phyloP scores from a whole-genome alignment of 192 early-diverging fungal genomes.

The Podila epigama region DNA sequence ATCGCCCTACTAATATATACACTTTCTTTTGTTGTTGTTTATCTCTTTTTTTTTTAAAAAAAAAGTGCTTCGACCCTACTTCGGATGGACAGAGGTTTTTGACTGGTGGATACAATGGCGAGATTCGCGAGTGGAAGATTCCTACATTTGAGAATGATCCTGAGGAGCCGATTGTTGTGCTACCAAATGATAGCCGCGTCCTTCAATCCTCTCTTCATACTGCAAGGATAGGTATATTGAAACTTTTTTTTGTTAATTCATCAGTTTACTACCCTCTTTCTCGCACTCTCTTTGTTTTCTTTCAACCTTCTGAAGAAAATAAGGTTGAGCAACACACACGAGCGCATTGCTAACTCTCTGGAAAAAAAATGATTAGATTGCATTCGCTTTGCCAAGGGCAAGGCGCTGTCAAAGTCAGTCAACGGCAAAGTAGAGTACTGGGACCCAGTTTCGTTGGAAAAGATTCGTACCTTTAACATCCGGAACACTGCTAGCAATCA shows the following conservation, averaged over 20 bases:
- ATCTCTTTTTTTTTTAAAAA: neutral
- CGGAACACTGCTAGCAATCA: slow-evolving; percentile 50
- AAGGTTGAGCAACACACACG: too few species aligned
- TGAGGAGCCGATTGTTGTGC: slow-evolving; percentile 26
- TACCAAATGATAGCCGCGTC: slow-evolving; percentile 29
- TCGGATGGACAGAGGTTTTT: slow-evolving; percentile 60
- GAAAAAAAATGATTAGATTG: slow-evolving; percentile 75
- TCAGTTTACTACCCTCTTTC: neutral
- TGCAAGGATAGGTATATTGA: slow-evolving; percentile 40
- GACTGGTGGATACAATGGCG: slow-evolving; percentile 53
- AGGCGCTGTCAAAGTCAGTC: slow-evolving; percentile 73
- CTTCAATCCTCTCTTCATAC: slow-evolving; percentile 37
- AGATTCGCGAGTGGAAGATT: slow-evolving; percentile 48
- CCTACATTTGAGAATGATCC: slow-evolving; percentile 20
- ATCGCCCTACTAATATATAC: too few species aligned
- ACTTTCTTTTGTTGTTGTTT: neutral
- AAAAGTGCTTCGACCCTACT: slow-evolving; percentile 67
- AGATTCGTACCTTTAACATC: slow-evolving; percentile 54
- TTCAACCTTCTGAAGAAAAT: neutral
- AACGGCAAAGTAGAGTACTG: slow-evolving; percentile 82
- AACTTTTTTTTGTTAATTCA: neutral
- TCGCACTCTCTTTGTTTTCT: neutral
- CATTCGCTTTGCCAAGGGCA: slow-evolving; percentile 72
- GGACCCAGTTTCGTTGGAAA: slow-evolving; percentile 61
- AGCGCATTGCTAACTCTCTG: too few species aligned